phyloP scores from a whole-genome alignment of 139 green algal species.

The Chlorella ohadii region DNA sequence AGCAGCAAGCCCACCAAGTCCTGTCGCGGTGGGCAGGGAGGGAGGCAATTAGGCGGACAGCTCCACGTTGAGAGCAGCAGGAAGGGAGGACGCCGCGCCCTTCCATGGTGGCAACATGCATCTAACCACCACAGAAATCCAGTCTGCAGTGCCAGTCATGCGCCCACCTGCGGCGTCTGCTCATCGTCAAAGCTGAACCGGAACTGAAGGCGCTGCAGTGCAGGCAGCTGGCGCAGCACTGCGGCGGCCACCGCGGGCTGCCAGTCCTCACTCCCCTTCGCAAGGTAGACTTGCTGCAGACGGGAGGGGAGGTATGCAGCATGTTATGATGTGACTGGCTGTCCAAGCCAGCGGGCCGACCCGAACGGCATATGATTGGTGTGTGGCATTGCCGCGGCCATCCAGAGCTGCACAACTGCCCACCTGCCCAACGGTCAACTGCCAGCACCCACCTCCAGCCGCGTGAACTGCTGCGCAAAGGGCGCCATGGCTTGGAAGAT shows the following conservation, averaged over 20 bases:
- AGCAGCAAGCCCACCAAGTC: conserved; percentile 1
- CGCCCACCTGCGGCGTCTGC: neutral
- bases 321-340: too few relatives aligned
- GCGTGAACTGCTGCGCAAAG: neutral
- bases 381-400: neutral
- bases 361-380: too few relatives aligned
- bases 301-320: too few relatives aligned
- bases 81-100: too few relatives aligned
- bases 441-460: neutral
- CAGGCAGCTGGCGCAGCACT: neutral
- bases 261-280: neutral
- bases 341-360: too few relatives aligned
- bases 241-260: neutral
- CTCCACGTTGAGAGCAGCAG: too few relatives aligned
- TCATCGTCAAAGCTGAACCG: conserved; percentile 11
- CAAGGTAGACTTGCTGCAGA: too few relatives aligned
- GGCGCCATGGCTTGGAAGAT: neutral
- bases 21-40: neutral
- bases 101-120: neutral
- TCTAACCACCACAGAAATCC: neutral
- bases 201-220: neutral
- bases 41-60: too few relatives aligned
- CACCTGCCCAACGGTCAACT: neutral
- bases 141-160: neutral
- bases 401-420: neutral